Conservation (phyloP, 805 yeast species). For the Kazachstania africana region DNA sequence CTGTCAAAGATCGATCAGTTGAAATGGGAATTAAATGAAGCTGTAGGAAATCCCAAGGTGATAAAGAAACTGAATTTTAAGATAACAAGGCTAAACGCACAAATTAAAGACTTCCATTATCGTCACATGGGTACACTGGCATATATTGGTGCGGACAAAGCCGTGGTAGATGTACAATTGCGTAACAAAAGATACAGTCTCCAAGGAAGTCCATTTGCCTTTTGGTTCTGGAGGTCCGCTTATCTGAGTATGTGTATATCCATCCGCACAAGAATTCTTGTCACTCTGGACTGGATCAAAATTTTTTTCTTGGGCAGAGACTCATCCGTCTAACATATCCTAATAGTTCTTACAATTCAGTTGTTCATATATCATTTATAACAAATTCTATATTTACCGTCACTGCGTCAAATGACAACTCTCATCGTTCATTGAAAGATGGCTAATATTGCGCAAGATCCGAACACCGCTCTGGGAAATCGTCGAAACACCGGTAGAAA, state of each 20-base stretch:
- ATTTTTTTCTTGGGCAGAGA: conserved; percentile 86
- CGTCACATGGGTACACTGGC: conserved; percentile 89
- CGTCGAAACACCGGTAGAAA: too few relatives aligned
- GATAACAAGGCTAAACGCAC: conserved; percentile 30
- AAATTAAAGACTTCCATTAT: conserved; percentile 58
- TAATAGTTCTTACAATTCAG: neutral
- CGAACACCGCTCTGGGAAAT: too few relatives aligned
- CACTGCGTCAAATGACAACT: too few relatives aligned
- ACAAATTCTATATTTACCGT: neutral
- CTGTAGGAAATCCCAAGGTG: conserved; percentile 23
- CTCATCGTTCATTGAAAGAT: too few relatives aligned
- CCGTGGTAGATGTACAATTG: conserved; percentile 67
- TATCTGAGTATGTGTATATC: conserved; percentile 88
- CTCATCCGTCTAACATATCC: conserved; percentile 29
- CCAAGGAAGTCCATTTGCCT: conserved; percentile 85
- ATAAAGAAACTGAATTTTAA: conserved; percentile 36
- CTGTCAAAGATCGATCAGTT: conserved; percentile 50
- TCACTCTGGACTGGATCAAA: conserved; percentile 81
- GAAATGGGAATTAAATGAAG: conserved; percentile 31
- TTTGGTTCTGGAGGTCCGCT: conserved; percentile 90
- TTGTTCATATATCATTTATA: neutral
- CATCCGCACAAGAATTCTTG: conserved; percentile 77
- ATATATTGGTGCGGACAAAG: conserved; percentile 85
- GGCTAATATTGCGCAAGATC: too few relatives aligned
- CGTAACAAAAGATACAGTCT: conserved; percentile 15